Percentiles rank a stretch among this genome's conserved stretches.
These are phyloP conservation scores for Colletotrichum sp. DNA, from an alignment of 2,329 filamentous ascomycete species.

Conservation along the genomic window DNA sequence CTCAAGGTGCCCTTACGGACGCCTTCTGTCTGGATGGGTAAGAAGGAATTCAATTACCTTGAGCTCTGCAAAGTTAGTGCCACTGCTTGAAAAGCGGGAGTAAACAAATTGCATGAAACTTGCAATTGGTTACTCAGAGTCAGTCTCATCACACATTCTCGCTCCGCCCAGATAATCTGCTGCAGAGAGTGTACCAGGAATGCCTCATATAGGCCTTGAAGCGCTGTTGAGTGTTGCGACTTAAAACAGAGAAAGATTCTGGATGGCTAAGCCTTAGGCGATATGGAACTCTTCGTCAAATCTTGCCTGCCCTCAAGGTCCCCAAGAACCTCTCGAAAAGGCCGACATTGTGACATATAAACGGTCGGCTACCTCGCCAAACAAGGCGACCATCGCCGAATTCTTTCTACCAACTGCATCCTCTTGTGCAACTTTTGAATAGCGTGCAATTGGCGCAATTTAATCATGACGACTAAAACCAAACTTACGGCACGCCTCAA, in stretches of 20 bases:
- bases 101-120: too few species aligned
- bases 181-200: too few species aligned
- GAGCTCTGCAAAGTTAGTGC: too few species aligned
- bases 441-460: accelerated
- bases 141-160: too few species aligned
- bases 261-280: too few species aligned
- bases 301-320: not conserved
- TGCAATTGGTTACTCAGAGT: too few species aligned
- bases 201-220: too few species aligned
- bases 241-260: accelerated
- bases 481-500: not conserved
- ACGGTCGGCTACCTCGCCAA: not conserved
- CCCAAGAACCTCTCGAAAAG: not conserved
- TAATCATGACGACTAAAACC: not conserved
- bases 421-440: not conserved
- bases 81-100: too few species aligned
- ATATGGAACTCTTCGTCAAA: not conserved
- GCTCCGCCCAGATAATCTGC: too few species aligned
- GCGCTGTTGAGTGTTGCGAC: too few species aligned
- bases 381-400: not conserved
- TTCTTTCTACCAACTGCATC: accelerated
- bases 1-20: not conserved
- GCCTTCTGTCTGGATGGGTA: too few species aligned
- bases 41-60: too few species aligned
- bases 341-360: not conserved